A percentile compares a stretch with the other conserved stretches of the same genome.
Conservation (phyloP, 1,139 yeast species). For the Zygoascus meyerae region DNA sequence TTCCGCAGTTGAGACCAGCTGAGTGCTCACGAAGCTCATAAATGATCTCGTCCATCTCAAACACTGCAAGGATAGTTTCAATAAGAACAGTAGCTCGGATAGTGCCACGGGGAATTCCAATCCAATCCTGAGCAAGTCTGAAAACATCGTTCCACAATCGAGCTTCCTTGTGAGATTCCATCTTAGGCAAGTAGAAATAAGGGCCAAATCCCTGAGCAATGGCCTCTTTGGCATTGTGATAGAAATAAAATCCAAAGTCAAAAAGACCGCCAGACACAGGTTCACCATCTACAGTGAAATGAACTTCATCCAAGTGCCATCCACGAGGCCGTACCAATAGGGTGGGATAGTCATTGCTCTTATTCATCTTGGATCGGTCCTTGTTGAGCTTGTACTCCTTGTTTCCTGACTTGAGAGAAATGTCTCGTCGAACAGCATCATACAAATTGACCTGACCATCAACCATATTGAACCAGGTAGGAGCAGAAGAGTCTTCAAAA, state of each 20-base stretch:
- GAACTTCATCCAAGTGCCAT: slow-evolving; percentile 77
- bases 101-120: slow-evolving; percentile 62
- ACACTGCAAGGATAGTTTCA: slow-evolving; percentile 71
- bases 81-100: slow-evolving; percentile 74
- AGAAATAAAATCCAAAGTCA: slow-evolving; percentile 73
- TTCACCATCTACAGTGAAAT: slow-evolving; percentile 67
- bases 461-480: slow-evolving; percentile 87
- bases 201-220: slow-evolving; percentile 64
- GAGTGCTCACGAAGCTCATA: slow-evolving; percentile 70
- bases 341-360: slow-evolving; percentile 50
- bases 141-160: slow-evolving; percentile 75
- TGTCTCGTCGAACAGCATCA: slow-evolving; percentile 74
- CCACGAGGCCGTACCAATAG: slow-evolving; percentile 82
- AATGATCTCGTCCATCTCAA: slow-evolving; percentile 78
- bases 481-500: slow-evolving; percentile 91
- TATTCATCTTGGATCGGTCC: slow-evolving; percentile 31
- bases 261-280: slow-evolving; percentile 69
- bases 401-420: slow-evolving; percentile 55
- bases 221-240: slow-evolving; percentile 62
- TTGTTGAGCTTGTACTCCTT: slow-evolving; percentile 56
- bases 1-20: slow-evolving; percentile 73
- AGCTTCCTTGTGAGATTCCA: slow-evolving; percentile 77
- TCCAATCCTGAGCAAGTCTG: slow-evolving; percentile 61
- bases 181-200: slow-evolving; percentile 71
- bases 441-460: slow-evolving; percentile 88